Conservation (phyloP, 257 asterid species). For the Parsonsia alboflavescens region DNA sequence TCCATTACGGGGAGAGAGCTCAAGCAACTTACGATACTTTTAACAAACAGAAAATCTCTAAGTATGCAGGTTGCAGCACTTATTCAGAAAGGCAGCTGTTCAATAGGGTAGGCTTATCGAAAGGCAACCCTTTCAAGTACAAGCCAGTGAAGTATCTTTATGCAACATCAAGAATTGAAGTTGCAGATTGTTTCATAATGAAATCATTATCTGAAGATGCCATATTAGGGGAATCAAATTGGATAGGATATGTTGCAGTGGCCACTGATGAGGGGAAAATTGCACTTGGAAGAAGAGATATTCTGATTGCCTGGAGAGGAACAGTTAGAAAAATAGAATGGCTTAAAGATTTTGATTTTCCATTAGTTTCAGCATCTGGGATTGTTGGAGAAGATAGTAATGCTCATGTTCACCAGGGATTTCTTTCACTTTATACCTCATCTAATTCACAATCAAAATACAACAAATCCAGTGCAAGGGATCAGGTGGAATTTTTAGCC, state of each 20-base stretch:
- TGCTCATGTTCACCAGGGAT: slow-evolving; percentile 50
- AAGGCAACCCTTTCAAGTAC: slow-evolving; percentile 36
- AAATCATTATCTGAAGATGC: slow-evolving; percentile 27
- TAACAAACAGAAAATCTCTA: slow-evolving; percentile 32
- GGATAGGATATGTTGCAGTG: slow-evolving; percentile 59
- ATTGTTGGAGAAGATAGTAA: slow-evolving; percentile 27
- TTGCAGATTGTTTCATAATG: slow-evolving; percentile 40
- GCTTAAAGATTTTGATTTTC: slow-evolving; percentile 48
- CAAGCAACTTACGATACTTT: slow-evolving; percentile 54
- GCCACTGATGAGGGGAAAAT: slow-evolving; percentile 54
- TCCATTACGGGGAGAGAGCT: slow-evolving; percentile 50
- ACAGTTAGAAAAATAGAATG: slow-evolving; percentile 39
- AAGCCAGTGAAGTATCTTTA: slow-evolving; percentile 40
- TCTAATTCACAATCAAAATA: slow-evolving; percentile 51
- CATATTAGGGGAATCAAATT: slow-evolving; percentile 35
- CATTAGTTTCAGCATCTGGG: slow-evolving; percentile 25
- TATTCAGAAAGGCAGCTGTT: slow-evolving; percentile 33
- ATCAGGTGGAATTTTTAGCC: slow-evolving; percentile 39
- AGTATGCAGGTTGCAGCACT: slow-evolving; percentile 32
- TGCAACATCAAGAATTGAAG: slow-evolving; percentile 36
- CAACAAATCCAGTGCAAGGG: slow-evolving; percentile 54
- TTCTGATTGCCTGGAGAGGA: slow-evolving; percentile 66
- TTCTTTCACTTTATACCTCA: slow-evolving; percentile 68
- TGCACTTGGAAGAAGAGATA: slow-evolving; percentile 58
- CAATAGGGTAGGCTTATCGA: slow-evolving; percentile 26